Conservation (phyloP, 306 rosid species). For the Prinsepia uniflora region DNA sequence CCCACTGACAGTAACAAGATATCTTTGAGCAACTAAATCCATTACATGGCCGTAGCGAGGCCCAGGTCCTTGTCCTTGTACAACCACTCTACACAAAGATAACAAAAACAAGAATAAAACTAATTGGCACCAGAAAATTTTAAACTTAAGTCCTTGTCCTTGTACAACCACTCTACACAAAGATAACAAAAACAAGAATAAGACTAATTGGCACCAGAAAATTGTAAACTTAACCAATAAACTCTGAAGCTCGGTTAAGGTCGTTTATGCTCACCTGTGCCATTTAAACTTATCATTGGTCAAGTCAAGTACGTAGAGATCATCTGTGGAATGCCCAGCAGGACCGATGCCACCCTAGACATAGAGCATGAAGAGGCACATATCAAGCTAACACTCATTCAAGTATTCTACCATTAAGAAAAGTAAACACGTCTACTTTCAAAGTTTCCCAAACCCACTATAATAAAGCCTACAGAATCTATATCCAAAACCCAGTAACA, state of each 20-base stretch:
- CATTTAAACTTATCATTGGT: conserved; percentile 89
- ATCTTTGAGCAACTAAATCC: conserved; percentile 99
- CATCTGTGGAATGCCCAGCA: conserved; percentile 98
- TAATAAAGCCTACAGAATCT: conserved; percentile 11
- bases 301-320: conserved; percentile 85
- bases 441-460: conserved; percentile 12
- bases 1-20: conserved; percentile 91
- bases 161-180: conserved; percentile 83
- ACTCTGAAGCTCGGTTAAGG: conserved; percentile 1
- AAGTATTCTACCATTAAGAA: background rate
- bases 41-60: conserved; percentile 99
- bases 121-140: too few species aligned
- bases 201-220: background rate
- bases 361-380: conserved; percentile 34
- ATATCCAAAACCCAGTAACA: conserved; percentile 7
- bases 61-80: conserved; percentile 98
- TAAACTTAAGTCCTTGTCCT: conserved; percentile 97
- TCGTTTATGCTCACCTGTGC: conserved; percentile 73
- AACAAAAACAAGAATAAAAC: conserved; percentile 4
- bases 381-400: conserved; percentile 12
- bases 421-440: background rate
- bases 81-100: conserved; percentile 69
- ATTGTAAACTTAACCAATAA: conserved; percentile 18
- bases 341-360: conserved; percentile 99
- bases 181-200: conserved; percentile 17